Evolutionary conservation across 1,139 yeast species (phyloP).

Genomic region (Candida anutae): DNA sequence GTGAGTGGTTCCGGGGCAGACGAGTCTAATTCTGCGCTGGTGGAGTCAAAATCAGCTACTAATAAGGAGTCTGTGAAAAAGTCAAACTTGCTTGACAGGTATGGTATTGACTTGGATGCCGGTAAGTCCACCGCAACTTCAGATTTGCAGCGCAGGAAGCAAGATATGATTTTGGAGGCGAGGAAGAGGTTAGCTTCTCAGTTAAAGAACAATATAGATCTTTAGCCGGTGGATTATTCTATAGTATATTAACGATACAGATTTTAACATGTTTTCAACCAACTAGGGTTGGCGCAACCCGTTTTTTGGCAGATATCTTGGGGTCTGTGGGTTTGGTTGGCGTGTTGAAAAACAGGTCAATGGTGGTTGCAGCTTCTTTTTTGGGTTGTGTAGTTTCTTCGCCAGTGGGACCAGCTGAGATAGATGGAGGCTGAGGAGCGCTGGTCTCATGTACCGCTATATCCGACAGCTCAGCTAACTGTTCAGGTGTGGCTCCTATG

Average conservation of each 20-base stretch:
- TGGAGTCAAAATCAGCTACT: conserved; percentile 3
- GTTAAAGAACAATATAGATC: conserved; percentile 19
- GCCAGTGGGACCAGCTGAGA: no score
- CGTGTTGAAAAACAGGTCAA: conserved; percentile 4
- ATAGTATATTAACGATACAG: conserved; percentile 1
- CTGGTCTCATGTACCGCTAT: no score
- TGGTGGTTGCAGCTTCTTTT: conserved; percentile 2
- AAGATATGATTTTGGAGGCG: conserved; percentile 39
- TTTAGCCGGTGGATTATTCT: conserved; percentile 2
- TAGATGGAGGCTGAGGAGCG: no score
- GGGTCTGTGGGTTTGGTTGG: conserved; percentile 1
- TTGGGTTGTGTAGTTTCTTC: no score
- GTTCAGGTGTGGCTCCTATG: no score
- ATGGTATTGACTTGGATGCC: conserved; percentile 17
- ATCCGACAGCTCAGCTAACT: no score
- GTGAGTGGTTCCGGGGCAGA: conserved; percentile 1
- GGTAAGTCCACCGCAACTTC: conserved; percentile 8
- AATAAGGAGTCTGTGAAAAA: conserved; percentile 4
- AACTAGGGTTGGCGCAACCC: conserved; percentile 40
- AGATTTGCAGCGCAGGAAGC: conserved; percentile 18
- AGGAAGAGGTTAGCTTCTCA: conserved; percentile 34
- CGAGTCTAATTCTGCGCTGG: neutral
- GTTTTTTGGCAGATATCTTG: conserved; percentile 17
- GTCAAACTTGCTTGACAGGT: conserved; percentile 30
- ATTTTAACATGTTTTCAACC: no score